A percentile compares a stretch with the other conserved stretches of the same genome.
Evolutionary conservation across 441 rosid genomes (phyloP).

Genomic region (Bruguiera hainesii): DNA sequence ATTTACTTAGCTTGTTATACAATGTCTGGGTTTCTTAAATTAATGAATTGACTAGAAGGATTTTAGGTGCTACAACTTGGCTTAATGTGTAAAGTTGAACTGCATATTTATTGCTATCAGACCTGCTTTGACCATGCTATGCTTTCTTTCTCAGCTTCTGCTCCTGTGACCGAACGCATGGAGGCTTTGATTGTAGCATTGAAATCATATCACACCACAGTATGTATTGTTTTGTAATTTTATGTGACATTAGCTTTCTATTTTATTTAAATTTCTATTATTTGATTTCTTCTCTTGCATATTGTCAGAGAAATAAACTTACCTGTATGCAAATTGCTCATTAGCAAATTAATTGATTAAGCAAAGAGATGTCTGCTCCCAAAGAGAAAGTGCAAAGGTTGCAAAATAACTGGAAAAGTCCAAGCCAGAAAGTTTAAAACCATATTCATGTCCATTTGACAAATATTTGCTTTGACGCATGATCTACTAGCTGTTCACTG

Average conservation of each 20-base stretch:
- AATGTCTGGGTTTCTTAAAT: slow-evolving; percentile 10
- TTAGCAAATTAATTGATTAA: background rate
- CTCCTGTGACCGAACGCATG: slow-evolving; percentile 86
- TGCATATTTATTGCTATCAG: slow-evolving; percentile 12
- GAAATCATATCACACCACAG: slow-evolving; percentile 85
- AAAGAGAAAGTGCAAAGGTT: slow-evolving; percentile 6
- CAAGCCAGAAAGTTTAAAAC: background rate
- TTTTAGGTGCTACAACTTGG: background rate
- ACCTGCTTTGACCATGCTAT: slow-evolving; percentile 11
- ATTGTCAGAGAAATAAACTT: background rate
- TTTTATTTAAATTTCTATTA: background rate
- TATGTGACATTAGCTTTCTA: background rate
- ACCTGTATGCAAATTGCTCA: background rate
- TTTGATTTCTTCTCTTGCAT: background rate
- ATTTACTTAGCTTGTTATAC: slow-evolving; percentile 4
- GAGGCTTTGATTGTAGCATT: slow-evolving; percentile 92
- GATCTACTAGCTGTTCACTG: background rate
- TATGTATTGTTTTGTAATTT: slow-evolving; percentile 20
- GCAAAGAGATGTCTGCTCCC: background rate
- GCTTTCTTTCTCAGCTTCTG: slow-evolving; percentile 62
- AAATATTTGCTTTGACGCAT: background rate
- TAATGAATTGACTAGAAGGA: slow-evolving; percentile 3
- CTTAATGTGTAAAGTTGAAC: slow-evolving; percentile 3
- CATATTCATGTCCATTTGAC: background rate
- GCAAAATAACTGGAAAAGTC: background rate